Percentiles rank a stretch among this genome's conserved stretches.
phyloP scores from a whole-genome alignment of 345 rosid genomes.

The Mercurialis annua region DNA sequence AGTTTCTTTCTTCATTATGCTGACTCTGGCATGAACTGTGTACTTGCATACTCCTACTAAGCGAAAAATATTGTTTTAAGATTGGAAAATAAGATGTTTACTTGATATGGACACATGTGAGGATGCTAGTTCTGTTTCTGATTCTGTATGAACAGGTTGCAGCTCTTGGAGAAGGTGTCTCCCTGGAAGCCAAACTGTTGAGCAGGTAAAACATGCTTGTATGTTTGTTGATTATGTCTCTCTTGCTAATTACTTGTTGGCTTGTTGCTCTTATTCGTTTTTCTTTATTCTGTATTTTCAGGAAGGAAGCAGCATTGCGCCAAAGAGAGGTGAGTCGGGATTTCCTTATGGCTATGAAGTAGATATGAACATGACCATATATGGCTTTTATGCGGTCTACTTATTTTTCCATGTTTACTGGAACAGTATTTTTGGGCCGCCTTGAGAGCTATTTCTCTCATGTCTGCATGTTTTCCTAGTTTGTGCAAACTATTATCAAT shows the following conservation, averaged over 20 bases:
- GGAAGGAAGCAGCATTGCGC: conserved; percentile 89
- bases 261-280: conserved; percentile 19
- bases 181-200: conserved; percentile 88
- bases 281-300: conserved; percentile 26
- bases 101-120: not conserved
- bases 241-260: conserved; percentile 18
- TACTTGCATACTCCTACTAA: not conserved
- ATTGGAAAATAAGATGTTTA: not conserved
- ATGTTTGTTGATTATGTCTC: too few species aligned
- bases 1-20: not conserved
- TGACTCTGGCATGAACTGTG: too few species aligned
- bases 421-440: conserved; percentile 3
- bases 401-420: conserved; percentile 9
- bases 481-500: not conserved
- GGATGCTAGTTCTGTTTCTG: conserved; percentile 6
- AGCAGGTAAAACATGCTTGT: conserved; percentile 52
- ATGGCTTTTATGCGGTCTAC: not conserved
- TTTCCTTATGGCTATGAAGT: not conserved
- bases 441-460: conserved; percentile 9
- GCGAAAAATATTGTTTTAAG: not conserved
- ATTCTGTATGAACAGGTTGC: conserved; percentile 64
- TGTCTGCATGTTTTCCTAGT: conserved; percentile 1
- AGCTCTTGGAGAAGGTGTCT: conserved; percentile 92
- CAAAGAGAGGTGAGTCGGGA: conserved; percentile 73
- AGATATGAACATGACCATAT: conserved; percentile 2